phyloP scores from a whole-genome alignment of 1,139 yeast species.

The Candida sanyaensis region DNA sequence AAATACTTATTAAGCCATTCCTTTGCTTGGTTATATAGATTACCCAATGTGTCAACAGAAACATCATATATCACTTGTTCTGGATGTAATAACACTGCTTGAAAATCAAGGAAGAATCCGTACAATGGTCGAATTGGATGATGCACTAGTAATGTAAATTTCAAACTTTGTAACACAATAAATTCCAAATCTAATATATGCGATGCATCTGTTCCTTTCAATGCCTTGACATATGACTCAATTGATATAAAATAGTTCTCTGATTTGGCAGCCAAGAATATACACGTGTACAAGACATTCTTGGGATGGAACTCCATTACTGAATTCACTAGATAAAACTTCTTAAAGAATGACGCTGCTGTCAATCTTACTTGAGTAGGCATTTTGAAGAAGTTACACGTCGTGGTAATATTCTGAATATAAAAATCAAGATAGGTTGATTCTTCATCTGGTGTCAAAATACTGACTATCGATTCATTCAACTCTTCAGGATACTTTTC shows the following conservation, averaged over 20 bases:
- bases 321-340: conserved; percentile 76
- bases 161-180: conserved; percentile 66
- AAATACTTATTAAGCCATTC: conserved; percentile 61
- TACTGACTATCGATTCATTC: conserved; percentile 34
- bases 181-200: conserved; percentile 81
- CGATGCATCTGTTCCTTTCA: conserved; percentile 65
- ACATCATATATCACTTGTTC: conserved; percentile 38
- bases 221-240: conserved; percentile 71
- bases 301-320: conserved; percentile 90
- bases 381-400: conserved; percentile 48
- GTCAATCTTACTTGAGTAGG: conserved; percentile 67
- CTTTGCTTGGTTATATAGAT: conserved; percentile 69
- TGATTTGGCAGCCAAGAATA: conserved; percentile 88
- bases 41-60: conserved; percentile 46
- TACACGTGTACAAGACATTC: conserved; percentile 76
- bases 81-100: conserved; percentile 54
- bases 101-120: conserved; percentile 89
- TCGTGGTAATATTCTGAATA: conserved; percentile 66
- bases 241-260: conserved; percentile 89
- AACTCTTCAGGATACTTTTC: conserved; percentile 24
- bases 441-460: conserved; percentile 71
- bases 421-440: conserved; percentile 64
- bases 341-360: conserved; percentile 78
- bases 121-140: conserved; percentile 87
- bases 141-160: conserved; percentile 81